Percentiles rank a stretch among this genome's conserved stretches.
Evolutionary conservation across 768 basidiomycete species (phyloP).

Genomic region (Leccinellum rugosiceps): DNA sequence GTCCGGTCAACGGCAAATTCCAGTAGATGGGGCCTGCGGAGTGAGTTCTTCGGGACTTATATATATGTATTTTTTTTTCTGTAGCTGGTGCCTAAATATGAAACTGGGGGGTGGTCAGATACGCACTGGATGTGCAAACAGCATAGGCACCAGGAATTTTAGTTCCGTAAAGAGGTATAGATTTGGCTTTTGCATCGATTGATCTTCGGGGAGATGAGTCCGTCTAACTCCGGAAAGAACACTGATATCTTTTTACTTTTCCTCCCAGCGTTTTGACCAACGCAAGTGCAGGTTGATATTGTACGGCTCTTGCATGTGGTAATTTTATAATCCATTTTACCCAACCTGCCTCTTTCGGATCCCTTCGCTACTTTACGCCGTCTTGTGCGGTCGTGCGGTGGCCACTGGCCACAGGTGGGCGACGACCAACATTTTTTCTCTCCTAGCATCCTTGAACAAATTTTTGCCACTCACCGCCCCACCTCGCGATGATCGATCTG

Average conservation of each 20-base stretch:
- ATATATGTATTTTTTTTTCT: constrained; percentile 10
- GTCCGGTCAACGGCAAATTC: constrained; percentile 28
- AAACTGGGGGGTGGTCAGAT: constrained; percentile 4
- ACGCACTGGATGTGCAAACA: constrained; percentile 8
- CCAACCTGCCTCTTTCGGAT: constrained; percentile 16
- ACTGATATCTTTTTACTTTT: constrained; percentile 12
- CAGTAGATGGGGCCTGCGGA: constrained; percentile 25
- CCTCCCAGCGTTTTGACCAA: constrained; percentile 7
- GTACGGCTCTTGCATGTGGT: constrained; percentile 17
- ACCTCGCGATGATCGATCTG: constrained; percentile 14
- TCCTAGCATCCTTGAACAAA: constrained; percentile 13
- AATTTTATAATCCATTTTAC: constrained; percentile 5
- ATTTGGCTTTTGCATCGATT: constrained; percentile 33
- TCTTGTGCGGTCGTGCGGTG: constrained; percentile 1
- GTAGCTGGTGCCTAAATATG: background rate
- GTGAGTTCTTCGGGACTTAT: constrained; percentile 15
- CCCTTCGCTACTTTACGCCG: background rate
- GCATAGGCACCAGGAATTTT: constrained; percentile 23
- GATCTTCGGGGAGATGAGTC: constrained; percentile 31
- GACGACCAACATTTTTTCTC: background rate
- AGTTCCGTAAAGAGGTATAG: constrained; percentile 31
- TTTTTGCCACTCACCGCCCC: constrained; percentile 15
- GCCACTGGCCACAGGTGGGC: background rate
- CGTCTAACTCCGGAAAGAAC: constrained; percentile 31
- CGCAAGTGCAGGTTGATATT: constrained; percentile 8